Conservation (phyloP, 2,329 filamentous ascomycete species). For the Fusarium graminum region DNA sequence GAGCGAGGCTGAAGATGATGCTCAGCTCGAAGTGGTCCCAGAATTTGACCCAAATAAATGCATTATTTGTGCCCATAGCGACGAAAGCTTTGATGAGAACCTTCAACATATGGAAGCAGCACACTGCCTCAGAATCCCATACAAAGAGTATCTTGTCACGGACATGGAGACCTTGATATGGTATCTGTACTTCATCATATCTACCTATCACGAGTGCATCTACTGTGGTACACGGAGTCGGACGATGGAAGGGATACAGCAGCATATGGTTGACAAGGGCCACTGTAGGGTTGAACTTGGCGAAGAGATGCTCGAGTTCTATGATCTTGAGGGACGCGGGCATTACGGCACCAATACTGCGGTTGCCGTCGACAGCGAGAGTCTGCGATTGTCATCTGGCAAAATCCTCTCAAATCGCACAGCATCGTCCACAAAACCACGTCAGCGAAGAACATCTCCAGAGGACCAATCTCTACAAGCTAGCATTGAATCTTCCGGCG, state of each 20-base stretch:
- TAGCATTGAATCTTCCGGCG: rapidly evolving
- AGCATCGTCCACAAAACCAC: background rate
- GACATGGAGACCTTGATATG: constrained; percentile 62
- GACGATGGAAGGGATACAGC: constrained; percentile 61
- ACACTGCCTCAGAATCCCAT: constrained; percentile 62
- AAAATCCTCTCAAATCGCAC: constrained; percentile 39
- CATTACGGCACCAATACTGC: background rate
- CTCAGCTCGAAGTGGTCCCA: background rate
- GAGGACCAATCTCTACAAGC: background rate
- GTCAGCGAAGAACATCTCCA: background rate
- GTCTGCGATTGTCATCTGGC: constrained; percentile 35
- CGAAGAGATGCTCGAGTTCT: constrained; percentile 57
- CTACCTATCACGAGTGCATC: constrained; percentile 63
- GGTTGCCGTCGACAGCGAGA: constrained; percentile 3
- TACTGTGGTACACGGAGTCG: constrained; percentile 60
- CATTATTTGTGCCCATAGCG: constrained; percentile 58
- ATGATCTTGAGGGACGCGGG: constrained; percentile 45
- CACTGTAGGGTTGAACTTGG: constrained; percentile 61
- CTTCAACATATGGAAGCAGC: constrained; percentile 62
- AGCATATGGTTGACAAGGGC: constrained; percentile 64
- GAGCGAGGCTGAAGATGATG: background rate
- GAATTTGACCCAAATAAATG: constrained; percentile 53
- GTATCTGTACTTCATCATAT: constrained; percentile 64
- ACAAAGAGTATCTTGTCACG: constrained; percentile 56
- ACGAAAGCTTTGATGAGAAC: constrained; percentile 53